Evolutionary conservation across 2,329 filamentous ascomycete species (phyloP), one percentile per base, ranked within the genome.

Genomic region (Cladosporium halotolerans): DNA sequence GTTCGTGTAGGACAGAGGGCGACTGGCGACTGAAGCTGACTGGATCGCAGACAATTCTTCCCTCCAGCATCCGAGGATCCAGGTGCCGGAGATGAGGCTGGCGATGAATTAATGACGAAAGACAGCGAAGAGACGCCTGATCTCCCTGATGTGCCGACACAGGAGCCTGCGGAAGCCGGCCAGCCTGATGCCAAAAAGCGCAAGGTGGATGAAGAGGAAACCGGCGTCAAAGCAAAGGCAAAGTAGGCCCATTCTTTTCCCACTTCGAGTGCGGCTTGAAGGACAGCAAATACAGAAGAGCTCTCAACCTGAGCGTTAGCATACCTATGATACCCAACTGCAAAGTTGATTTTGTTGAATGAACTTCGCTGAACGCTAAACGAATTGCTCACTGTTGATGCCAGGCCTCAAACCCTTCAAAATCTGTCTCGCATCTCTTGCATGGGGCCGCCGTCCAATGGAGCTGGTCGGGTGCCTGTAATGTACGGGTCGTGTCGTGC

Each of bases 131-230:
- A 63, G 28, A 67, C 61, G 11, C 70, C 72, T 11, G 68, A 72
- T 7, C 70, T 79, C 11, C 76, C 77, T 31, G 73, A 78, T 58
- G 70, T 73, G 13, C 76, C 76, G 3, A 77, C 72, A 9, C 61
- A 68, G 36, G 74, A 78, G 43, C 76, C 75, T 4, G 64, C 64
- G n/a, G 63, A 71, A 34, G 62, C 69, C n/a, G 72, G 68, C 19
- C 64, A 76, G 60, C 71, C 73, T 16, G 70, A 71, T 11, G 55
- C 69, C 42, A 79, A 79, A 66, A 78, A 74, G 64, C 70, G 70
- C 58, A 79, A 75, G 67, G 51, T 63, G 49, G 31, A 18, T 6
- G 28, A 14, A 13, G 45, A 14, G 28, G 34, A 28, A 9, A 39
- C n/a, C 3, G n/a, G 11, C 9, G 6, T 16, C 13, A 23, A 31